Evolutionary conservation across 441 rosid species (phyloP).

Genomic region (Jatropha multifida): DNA sequence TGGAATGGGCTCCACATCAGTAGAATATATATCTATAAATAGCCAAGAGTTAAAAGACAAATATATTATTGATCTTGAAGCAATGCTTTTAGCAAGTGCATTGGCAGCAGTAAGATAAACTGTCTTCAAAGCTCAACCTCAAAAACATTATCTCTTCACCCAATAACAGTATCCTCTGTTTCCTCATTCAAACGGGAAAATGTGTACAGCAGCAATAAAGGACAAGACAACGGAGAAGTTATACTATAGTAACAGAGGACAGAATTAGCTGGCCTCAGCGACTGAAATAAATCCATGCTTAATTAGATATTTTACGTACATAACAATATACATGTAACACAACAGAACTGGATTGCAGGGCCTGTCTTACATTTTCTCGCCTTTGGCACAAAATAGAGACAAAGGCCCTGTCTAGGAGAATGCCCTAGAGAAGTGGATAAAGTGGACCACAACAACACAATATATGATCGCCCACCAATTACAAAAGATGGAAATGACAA

Average conservation of each 20-base stretch:
- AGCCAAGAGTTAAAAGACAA: slow-evolving; percentile 2
- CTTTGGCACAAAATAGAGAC: not conserved
- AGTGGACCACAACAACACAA: not conserved
- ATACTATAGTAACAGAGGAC: not conserved
- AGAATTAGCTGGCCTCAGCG: slow-evolving; percentile 19
- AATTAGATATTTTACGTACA: not conserved
- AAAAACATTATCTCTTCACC: slow-evolving; percentile 31
- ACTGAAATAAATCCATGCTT: slow-evolving; percentile 2
- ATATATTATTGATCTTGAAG: slow-evolving; percentile 1
- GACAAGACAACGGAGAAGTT: not conserved
- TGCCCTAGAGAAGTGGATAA: not conserved
- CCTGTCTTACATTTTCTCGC: not conserved
- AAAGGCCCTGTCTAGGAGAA: not conserved
- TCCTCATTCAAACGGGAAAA: not conserved
- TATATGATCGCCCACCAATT: not conserved
- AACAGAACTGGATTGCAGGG: not conserved
- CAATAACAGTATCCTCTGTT: not conserved
- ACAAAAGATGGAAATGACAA: not conserved
- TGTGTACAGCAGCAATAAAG: not conserved
- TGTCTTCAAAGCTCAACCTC: slow-evolving; percentile 38
- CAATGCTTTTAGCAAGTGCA: slow-evolving; percentile 8
- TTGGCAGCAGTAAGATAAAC: not conserved
- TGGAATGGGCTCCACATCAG: slow-evolving; percentile 22
- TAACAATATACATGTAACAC: no score
- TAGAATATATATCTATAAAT: not conserved